phyloP scores from a whole-genome alignment of 495 filamentous ascomycete genomes.

The Podospora anserina region DNA sequence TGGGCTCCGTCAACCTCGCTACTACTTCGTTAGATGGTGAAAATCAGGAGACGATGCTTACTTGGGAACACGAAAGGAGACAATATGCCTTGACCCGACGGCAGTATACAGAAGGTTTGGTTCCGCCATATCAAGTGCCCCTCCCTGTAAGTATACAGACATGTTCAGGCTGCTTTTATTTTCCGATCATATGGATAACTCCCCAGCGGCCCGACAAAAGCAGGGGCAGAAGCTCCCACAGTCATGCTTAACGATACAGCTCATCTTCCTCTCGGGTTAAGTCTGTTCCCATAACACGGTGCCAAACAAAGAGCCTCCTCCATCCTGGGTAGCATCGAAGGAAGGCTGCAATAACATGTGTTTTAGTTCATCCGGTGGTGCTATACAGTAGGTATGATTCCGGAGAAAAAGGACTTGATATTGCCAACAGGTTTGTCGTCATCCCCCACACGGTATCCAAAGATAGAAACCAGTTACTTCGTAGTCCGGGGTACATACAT shows the following conservation, averaged over 20 bases:
- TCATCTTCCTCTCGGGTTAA: background rate
- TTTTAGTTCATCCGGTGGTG: conserved; percentile 20
- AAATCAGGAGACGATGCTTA: background rate
- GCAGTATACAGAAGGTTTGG: background rate
- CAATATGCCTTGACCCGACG: background rate
- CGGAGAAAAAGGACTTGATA: conserved; percentile 7
- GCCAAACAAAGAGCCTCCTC: background rate
- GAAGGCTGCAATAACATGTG: conserved; percentile 10
- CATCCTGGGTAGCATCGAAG: conserved; percentile 11
- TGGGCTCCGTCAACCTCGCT: background rate
- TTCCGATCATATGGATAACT: background rate
- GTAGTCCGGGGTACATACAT: background rate
- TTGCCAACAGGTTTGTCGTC: conserved; percentile 1
- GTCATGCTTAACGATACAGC: background rate
- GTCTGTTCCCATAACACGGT: background rate
- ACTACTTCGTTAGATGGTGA: background rate
- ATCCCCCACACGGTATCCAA: background rate
- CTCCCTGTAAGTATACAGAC: background rate
- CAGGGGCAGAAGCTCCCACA: background rate
- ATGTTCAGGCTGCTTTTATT: conserved; percentile 6
- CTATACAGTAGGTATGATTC: conserved; percentile 17
- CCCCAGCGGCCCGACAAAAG: conserved; percentile 9
- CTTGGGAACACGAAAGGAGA: background rate
- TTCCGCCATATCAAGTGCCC: background rate
- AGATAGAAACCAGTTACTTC: background rate